Evolutionary conservation across 2,329 filamentous ascomycete genomes (phyloP).

Genomic region (Xylariaceae sp.): DNA sequence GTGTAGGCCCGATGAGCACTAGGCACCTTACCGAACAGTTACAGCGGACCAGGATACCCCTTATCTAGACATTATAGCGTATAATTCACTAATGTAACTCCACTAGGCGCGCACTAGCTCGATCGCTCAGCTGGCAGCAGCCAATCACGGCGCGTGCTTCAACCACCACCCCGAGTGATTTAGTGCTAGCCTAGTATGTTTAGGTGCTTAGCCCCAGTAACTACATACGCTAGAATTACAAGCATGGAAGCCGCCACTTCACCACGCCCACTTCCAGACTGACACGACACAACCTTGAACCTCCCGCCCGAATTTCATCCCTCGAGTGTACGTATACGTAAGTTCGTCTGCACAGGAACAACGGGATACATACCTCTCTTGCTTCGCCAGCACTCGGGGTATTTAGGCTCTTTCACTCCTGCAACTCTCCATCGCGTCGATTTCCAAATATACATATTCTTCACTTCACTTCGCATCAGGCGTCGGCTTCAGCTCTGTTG

Average conservation of each 20-base stretch:
- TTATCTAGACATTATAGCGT: background rate
- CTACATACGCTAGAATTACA: background rate
- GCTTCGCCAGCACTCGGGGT: background rate
- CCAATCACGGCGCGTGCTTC: slow-evolving; percentile 1
- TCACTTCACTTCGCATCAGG: background rate
- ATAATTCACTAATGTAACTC: background rate
- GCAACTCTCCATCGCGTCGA: background rate
- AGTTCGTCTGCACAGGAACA: background rate
- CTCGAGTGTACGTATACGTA: background rate
- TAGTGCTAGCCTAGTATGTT: background rate
- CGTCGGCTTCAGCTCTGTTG: background rate
- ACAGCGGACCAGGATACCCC: background rate
- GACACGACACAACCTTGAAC: background rate
- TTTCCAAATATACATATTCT: background rate
- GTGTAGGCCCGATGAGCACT: background rate
- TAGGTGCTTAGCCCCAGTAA: background rate
- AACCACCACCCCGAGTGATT: background rate
- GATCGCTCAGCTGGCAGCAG: background rate
- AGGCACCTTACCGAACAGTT: background rate
- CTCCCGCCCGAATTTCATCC: background rate
- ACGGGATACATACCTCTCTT: background rate
- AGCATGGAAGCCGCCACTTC: background rate
- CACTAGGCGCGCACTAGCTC: background rate
- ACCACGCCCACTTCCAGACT: background rate
- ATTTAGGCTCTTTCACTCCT: background rate